Conservation (phyloP, 2,329 filamentous ascomycete genomes). For the Claviceps sp. region DNA sequence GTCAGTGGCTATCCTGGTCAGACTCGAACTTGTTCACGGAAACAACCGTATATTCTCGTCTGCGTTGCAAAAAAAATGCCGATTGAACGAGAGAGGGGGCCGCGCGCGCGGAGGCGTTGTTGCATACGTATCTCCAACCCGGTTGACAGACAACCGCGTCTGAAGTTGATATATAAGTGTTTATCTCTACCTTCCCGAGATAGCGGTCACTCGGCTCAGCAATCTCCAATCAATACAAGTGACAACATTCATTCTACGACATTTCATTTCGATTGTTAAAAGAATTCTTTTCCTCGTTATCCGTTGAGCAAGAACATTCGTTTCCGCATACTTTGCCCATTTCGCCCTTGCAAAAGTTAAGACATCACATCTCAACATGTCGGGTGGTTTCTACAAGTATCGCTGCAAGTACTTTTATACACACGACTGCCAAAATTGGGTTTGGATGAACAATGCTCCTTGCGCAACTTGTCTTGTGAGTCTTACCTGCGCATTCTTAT, state of each 20-base stretch:
- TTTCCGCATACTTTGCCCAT: neutral
- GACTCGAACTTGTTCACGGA: conserved; percentile 5
- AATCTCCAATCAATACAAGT: neutral
- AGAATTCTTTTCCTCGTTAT: neutral
- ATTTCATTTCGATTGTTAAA: neutral
- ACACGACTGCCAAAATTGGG: conserved; percentile 39
- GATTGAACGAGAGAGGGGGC: neutral
- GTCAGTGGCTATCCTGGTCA: neutral
- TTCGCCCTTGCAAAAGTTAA: neutral
- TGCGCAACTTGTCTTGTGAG: conserved; percentile 38
- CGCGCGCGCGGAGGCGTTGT: too few relatives aligned
- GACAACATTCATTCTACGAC: neutral
- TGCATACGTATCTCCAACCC: neutral
- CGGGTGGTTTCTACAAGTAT: conserved; percentile 36
- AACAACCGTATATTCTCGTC: conserved; percentile 1
- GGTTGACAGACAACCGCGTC: neutral
- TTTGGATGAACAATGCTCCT: conserved; percentile 36
- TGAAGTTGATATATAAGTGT: neutral
- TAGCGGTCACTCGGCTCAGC: neutral
- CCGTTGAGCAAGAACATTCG: neutral
- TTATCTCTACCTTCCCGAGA: neutral
- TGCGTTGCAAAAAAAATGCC: conserved; percentile 2
- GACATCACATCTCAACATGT: conserved; percentile 12
- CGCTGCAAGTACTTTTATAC: conserved; percentile 41
- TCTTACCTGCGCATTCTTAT: conserved; percentile 2